Percentiles rank a stretch among this genome's conserved stretches.
phyloP scores from a whole-genome alignment of 768 basidiomycete genomes.

The Rhodotorula paludigena region DNA sequence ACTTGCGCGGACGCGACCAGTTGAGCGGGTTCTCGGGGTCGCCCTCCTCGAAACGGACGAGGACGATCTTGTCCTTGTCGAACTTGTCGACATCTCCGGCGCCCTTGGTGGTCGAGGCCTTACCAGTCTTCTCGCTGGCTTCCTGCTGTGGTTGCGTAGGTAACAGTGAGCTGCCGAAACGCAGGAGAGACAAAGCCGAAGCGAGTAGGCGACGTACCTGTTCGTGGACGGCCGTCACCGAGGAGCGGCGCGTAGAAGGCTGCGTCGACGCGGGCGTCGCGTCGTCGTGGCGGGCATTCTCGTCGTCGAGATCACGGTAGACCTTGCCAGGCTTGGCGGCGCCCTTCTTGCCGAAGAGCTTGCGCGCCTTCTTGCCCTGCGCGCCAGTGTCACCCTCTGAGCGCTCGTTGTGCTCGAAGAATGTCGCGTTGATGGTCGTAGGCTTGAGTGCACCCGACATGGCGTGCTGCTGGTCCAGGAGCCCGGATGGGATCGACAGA shows the following conservation, averaged over 20 bases:
- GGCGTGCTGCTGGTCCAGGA: no score
- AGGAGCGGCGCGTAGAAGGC: slow-evolving; percentile 28
- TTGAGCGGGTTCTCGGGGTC: slow-evolving; percentile 40
- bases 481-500: no score
- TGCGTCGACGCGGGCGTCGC: slow-evolving; percentile 9
- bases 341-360: slow-evolving; percentile 7
- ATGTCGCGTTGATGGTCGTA: slow-evolving; percentile 23
- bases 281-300: neutral
- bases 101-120: neutral
- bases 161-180: neutral
- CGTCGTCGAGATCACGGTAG: slow-evolving; percentile 19
- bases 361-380: neutral
- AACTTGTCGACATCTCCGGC: neutral
- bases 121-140: slow-evolving; percentile 4
- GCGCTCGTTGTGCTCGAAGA: slow-evolving; percentile 30
- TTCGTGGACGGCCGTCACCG: slow-evolving; percentile 7
- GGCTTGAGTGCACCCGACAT: slow-evolving; percentile 28
- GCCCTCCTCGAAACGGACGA: slow-evolving; percentile 40
- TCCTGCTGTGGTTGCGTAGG: neutral
- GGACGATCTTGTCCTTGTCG: slow-evolving; percentile 33
- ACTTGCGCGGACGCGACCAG: slow-evolving; percentile 22
- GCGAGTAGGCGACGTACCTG: slow-evolving; percentile 1
- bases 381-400: slow-evolving; percentile 9
- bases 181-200: no score
- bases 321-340: neutral